phyloP scores from a whole-genome alignment of 306 rosid species.

The Cucurbita moschata region DNA sequence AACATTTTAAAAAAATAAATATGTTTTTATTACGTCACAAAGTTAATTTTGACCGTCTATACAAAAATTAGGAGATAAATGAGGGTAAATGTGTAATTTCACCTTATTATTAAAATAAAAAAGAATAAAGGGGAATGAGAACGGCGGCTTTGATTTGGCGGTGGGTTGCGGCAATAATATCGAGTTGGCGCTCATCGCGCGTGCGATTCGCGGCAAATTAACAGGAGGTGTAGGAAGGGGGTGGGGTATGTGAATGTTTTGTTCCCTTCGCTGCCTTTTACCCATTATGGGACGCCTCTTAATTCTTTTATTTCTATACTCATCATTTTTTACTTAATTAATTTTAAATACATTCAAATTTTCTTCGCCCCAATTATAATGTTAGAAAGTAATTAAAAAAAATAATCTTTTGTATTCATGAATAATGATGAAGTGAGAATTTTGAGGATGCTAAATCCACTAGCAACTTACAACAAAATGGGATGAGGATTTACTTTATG shows the following conservation, averaged over 20 bases:
- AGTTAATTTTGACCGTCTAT: too few species aligned
- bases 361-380: background rate
- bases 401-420: background rate
- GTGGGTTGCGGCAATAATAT: background rate
- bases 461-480: background rate
- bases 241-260: background rate
- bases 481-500: background rate
- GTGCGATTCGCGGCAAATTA: slow-evolving; percentile 72
- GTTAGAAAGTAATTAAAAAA: background rate
- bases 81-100: too few species aligned
- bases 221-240: background rate
- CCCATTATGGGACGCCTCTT: too few species aligned
- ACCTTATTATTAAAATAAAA: too few species aligned
- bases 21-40: too few species aligned
- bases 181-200: slow-evolving; percentile 26
- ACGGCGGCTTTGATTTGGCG: background rate
- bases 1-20: too few species aligned
- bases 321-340: too few species aligned
- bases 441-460: background rate
- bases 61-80: too few species aligned
- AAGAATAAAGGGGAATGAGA: background rate
- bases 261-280: too few species aligned
- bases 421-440: background rate
- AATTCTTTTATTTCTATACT: too few species aligned
- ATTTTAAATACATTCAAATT: too few species aligned